Conservation (phyloP, 1,139 yeast species). For the Fermentozyma sake region DNA sequence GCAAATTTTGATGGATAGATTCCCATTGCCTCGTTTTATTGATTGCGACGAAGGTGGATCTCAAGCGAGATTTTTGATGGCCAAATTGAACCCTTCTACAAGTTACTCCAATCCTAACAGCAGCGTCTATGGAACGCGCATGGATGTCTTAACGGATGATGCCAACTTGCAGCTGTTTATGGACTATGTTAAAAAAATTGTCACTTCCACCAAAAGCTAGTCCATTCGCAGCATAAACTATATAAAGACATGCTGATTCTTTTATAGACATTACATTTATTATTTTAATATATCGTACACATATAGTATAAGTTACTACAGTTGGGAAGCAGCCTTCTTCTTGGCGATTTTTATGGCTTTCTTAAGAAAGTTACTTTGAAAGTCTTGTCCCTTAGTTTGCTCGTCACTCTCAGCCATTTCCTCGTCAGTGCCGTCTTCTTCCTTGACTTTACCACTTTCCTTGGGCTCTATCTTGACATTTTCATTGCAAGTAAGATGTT, state of each 20-base stretch:
- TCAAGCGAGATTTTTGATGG: constrained; percentile 72
- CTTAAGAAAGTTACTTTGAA: constrained; percentile 24
- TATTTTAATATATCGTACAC: background rate
- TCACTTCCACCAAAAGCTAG: constrained; percentile 18
- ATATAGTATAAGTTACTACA: too few species aligned
- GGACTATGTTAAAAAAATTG: constrained; percentile 47
- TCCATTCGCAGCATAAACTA: too few species aligned
- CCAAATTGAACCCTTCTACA: constrained; percentile 70
- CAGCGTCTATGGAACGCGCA: constrained; percentile 21
- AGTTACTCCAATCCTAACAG: constrained; percentile 45
- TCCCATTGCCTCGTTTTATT: constrained; percentile 69
- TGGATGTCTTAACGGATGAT: constrained; percentile 63
- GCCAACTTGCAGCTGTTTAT: constrained; percentile 64
- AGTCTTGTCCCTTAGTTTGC: constrained; percentile 8
- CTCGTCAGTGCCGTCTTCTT: constrained; percentile 11
- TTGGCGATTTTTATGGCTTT: constrained; percentile 26
- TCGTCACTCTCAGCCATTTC: constrained; percentile 9
- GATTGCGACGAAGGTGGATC: constrained; percentile 77
- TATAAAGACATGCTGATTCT: too few species aligned
- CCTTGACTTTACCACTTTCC: constrained; percentile 10
- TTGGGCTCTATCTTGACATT: constrained; percentile 21
- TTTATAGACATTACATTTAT: constrained; percentile 1
- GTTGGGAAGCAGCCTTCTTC: constrained; percentile 14
- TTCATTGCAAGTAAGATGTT: constrained; percentile 34
- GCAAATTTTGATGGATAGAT: constrained; percentile 60